phyloP scores from a whole-genome alignment of 2,329 filamentous ascomycete genomes.

The Lachnellula subtilissima region DNA sequence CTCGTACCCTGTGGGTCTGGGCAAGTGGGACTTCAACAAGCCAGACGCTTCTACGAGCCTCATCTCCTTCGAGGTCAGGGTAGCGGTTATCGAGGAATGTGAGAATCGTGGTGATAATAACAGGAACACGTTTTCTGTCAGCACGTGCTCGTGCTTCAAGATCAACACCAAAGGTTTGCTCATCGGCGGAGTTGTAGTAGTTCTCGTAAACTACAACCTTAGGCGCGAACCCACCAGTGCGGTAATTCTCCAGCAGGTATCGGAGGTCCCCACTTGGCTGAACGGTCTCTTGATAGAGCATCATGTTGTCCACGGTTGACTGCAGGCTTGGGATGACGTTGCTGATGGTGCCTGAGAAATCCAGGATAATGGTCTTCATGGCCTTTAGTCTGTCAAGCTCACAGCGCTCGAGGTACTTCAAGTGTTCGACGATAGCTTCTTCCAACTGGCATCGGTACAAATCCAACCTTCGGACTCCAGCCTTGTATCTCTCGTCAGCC shows the following conservation, averaged over 20 bases:
- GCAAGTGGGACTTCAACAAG: conserved; percentile 83
- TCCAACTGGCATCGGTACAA: conserved; percentile 90
- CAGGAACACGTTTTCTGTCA: conserved; percentile 90
- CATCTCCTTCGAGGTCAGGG: conserved; percentile 93
- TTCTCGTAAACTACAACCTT: conserved; percentile 94
- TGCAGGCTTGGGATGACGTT: conserved; percentile 97
- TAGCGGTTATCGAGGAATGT: conserved; percentile 97
- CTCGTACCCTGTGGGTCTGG: conserved; percentile 79
- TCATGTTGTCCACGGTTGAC: conserved; percentile 96
- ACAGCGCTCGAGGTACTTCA: conserved; percentile 95
- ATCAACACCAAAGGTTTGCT: conserved; percentile 96
- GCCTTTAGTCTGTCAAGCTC: conserved; percentile 94
- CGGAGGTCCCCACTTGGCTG: conserved; percentile 85
- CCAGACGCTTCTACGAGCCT: conserved; percentile 89
- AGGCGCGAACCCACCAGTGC: conserved; percentile 87
- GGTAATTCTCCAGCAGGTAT: conserved; percentile 94
- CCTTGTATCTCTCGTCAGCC: conserved; percentile 90
- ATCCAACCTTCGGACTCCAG: conserved; percentile 78
- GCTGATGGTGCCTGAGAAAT: conserved; percentile 95
- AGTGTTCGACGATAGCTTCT: conserved; percentile 85
- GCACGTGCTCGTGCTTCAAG: conserved; percentile 90
- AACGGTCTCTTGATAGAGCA: conserved; percentile 98
- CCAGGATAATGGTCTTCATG: conserved; percentile 95
- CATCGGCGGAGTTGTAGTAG: conserved; percentile 97
- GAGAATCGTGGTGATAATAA: conserved; percentile 86